Evolutionary conservation across 192 early-diverging fungal genomes (phyloP).

Genomic region (Blastocladiella britannica): DNA sequence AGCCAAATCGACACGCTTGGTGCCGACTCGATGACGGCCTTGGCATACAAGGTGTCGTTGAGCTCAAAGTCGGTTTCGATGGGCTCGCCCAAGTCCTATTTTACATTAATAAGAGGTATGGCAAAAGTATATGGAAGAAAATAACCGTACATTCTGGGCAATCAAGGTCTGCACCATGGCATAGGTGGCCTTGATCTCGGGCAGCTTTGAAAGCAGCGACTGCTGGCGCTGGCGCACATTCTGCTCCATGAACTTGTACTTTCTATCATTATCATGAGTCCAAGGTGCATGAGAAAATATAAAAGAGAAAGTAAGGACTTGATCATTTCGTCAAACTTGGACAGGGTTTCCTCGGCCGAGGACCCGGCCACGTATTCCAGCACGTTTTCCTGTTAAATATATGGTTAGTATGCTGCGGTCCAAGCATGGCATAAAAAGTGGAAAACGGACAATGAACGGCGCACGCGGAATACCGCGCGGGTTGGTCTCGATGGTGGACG

Average conservation of each 20-base stretch:
- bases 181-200: constrained; percentile 86
- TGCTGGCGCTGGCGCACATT: constrained; percentile 66
- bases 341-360: constrained; percentile 63
- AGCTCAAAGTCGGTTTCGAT: constrained; percentile 75
- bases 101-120: too few relatives aligned
- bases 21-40: constrained; percentile 53
- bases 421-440: too few relatives aligned
- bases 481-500: constrained; percentile 46
- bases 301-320: constrained; percentile 13
- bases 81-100: constrained; percentile 35
- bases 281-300: constrained; percentile 5
- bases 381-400: constrained; percentile 46
- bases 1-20: constrained; percentile 83
- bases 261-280: constrained; percentile 24
- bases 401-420: too few relatives aligned
- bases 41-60: constrained; percentile 82
- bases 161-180: constrained; percentile 63
- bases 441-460: constrained; percentile 62
- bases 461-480: constrained; percentile 87
- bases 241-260: constrained; percentile 96
- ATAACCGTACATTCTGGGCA: constrained; percentile 18
- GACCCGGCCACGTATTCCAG: constrained; percentile 62
- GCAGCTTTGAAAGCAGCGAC: constrained; percentile 75
- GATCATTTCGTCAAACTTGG: constrained; percentile 82
- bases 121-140: too few relatives aligned